These are phyloP conservation scores for Penicillium concentricum DNA, from an alignment of 2,329 filamentous ascomycete genomes.

Conservation along the genomic window DNA sequence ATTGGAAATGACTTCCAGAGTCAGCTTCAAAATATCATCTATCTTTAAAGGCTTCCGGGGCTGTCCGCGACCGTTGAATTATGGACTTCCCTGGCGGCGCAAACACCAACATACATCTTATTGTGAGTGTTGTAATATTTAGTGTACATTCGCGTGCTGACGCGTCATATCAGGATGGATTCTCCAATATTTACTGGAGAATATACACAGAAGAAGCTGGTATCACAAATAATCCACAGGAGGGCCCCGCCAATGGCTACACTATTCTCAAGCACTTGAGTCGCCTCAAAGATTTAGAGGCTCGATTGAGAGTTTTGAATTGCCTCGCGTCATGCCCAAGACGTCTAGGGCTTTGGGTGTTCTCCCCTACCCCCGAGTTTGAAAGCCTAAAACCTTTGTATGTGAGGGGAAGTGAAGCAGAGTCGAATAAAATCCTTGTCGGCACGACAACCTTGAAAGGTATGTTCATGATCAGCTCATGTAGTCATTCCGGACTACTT, in stretches of 20 bases:
- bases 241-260: slow-evolving; percentile 37
- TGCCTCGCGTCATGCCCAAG: slow-evolving; percentile 42
- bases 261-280: slow-evolving; percentile 40
- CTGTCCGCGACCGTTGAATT: slow-evolving; percentile 30
- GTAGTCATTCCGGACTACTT: background rate
- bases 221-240: slow-evolving; percentile 30
- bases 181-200: slow-evolving; percentile 45
- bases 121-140: slow-evolving; percentile 34
- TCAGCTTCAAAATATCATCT: slow-evolving; percentile 23
- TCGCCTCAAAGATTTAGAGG: slow-evolving; percentile 41
- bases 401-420: slow-evolving; percentile 23
- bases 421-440: slow-evolving; percentile 32
- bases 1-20: slow-evolving; percentile 38
- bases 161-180: slow-evolving; percentile 37
- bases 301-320: slow-evolving; percentile 35
- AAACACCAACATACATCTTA: slow-evolving; percentile 43
- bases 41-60: slow-evolving; percentile 29
- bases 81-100: slow-evolving; percentile 47
- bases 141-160: slow-evolving; percentile 20
- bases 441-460: slow-evolving; percentile 36
- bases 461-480: slow-evolving; percentile 9
- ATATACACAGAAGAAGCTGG: slow-evolving; percentile 41
- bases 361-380: slow-evolving; percentile 41
- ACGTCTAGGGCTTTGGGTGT: slow-evolving; percentile 42
- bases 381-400: slow-evolving; percentile 33